phyloP scores from a whole-genome alignment of 2,329 filamentous ascomycete genomes.

The Pseudogymnoascus sp. region DNA sequence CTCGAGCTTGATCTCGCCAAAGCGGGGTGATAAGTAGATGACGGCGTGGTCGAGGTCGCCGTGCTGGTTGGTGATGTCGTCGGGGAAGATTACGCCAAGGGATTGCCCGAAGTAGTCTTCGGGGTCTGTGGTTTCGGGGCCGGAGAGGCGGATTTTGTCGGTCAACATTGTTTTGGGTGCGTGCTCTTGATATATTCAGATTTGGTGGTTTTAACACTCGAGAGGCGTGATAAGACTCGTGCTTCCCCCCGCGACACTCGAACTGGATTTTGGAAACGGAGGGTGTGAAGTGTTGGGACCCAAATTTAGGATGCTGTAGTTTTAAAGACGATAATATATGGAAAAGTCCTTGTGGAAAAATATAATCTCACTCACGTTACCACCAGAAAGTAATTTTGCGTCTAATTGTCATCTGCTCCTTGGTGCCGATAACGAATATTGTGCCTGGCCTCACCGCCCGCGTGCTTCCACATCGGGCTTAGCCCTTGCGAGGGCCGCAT shows the following conservation, averaged over 20 bases:
- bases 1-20: slow-evolving; percentile 20
- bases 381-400: background rate
- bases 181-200: background rate
- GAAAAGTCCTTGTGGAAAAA: background rate
- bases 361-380: background rate
- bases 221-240: background rate
- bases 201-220: background rate
- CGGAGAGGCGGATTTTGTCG: slow-evolving; percentile 35
- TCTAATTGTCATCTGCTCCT: background rate
- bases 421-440: background rate
- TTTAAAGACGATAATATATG: background rate
- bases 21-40: slow-evolving; percentile 45
- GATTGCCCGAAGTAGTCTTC: slow-evolving; percentile 53
- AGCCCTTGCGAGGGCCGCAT: background rate
- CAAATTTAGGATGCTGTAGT: background rate
- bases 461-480: background rate
- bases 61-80: slow-evolving; percentile 58
- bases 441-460: background rate
- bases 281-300: background rate
- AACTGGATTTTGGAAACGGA: background rate
- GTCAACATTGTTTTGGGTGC: slow-evolving; percentile 36
- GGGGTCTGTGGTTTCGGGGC: slow-evolving; percentile 32
- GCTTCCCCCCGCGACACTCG: background rate
- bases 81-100: slow-evolving; percentile 57
- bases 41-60: slow-evolving; percentile 48